phyloP scores from a whole-genome alignment of 1,284 basidiomycete genomes.

The Ceratobasidium theobromae region DNA sequence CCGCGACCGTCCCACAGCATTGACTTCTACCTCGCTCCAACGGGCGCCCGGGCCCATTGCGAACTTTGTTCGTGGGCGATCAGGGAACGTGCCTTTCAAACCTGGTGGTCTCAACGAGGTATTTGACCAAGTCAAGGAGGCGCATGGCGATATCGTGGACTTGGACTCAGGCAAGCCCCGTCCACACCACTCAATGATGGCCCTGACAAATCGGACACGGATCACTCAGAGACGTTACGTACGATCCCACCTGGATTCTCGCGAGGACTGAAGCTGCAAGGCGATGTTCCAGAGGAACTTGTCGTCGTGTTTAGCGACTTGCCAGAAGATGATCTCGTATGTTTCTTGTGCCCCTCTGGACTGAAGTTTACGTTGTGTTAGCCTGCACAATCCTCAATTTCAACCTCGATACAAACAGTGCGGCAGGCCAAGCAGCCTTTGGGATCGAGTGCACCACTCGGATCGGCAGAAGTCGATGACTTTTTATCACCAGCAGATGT shows the following conservation, averaged over 20 bases:
- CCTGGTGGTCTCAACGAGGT: constrained; percentile 82
- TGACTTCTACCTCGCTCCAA: constrained; percentile 80
- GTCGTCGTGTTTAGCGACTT: constrained; percentile 38
- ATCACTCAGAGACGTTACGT: constrained; percentile 40
- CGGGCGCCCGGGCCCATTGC: constrained; percentile 75
- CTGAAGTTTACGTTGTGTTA: neutral
- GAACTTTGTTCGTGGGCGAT: constrained; percentile 91
- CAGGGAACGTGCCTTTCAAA: constrained; percentile 87
- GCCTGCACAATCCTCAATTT: neutral
- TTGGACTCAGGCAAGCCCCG: constrained; percentile 59
- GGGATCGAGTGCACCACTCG: constrained; percentile 7
- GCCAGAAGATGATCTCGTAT: constrained; percentile 29
- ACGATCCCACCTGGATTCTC: constrained; percentile 49
- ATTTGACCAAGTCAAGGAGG: constrained; percentile 39
- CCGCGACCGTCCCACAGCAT: constrained; percentile 52
- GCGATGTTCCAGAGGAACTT: constrained; percentile 54
- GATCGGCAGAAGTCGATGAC: constrained; percentile 7
- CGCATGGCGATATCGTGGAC: constrained; percentile 42
- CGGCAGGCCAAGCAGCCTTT: neutral
- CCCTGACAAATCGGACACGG: constrained; percentile 39
- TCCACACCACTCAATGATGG: constrained; percentile 43
- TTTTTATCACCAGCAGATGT: neutral
- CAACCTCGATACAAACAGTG: neutral
- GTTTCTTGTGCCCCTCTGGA: neutral
- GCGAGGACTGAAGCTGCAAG: constrained; percentile 64